These are phyloP conservation scores for Plasmodium inui DNA, from an alignment of 169 alveolate genomes.

Conservation along the genomic window DNA sequence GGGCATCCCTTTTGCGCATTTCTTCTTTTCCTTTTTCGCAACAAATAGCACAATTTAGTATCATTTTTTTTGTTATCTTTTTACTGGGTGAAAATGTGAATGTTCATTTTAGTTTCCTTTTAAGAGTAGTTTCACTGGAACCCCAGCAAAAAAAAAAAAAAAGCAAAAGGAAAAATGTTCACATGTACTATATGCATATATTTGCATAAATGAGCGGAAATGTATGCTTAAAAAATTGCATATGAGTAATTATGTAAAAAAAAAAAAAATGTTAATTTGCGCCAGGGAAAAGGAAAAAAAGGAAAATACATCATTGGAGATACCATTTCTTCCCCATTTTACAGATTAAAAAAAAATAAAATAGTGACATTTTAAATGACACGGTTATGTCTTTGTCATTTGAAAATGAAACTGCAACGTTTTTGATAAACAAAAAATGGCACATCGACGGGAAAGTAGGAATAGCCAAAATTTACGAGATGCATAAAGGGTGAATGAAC, in stretches of 20 bases:
- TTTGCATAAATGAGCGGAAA: neutral
- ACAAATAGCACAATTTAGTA: neutral
- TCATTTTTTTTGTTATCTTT: neutral
- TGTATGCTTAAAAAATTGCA: conserved; percentile 5
- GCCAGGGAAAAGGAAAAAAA: neutral
- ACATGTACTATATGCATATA: neutral
- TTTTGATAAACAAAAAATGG: conserved; percentile 28
- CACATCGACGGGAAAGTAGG: conserved; percentile 11
- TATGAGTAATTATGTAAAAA: conserved; percentile 3
- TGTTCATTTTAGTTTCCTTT: neutral
- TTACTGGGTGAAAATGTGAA: neutral
- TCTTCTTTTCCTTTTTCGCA: conserved; percentile 5
- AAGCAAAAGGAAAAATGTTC: neutral
- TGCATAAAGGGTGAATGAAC: conserved; percentile 5
- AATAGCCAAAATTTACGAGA: conserved; percentile 1
- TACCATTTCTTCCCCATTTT: conserved; percentile 12
- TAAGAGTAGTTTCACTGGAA: neutral
- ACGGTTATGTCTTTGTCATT: conserved; percentile 46
- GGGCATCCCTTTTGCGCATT: neutral
- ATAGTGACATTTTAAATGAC: conserved; percentile 21
- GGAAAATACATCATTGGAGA: conserved; percentile 5
- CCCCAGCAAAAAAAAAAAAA: conserved; percentile 3
- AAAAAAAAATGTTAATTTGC: neutral
- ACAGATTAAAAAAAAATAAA: conserved; percentile 20
- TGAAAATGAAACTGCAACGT: conserved; percentile 31